These are phyloP conservation scores for Diplogelasinospora grovesii DNA, from an alignment of 495 filamentous ascomycete species.

Conservation along the genomic window DNA sequence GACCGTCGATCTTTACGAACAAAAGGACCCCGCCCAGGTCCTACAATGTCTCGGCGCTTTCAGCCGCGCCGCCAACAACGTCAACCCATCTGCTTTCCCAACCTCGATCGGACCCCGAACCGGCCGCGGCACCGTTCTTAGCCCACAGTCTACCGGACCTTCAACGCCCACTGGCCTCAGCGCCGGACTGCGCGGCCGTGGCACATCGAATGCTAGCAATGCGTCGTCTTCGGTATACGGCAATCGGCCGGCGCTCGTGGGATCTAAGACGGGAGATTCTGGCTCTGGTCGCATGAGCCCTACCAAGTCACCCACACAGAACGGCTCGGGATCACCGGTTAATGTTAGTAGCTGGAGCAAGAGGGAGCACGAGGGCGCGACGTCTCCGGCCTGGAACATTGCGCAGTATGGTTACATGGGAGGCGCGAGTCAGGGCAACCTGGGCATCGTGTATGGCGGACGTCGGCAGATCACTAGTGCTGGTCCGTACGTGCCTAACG, in stretches of 20 bases:
- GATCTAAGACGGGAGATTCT: slow-evolving; percentile 42
- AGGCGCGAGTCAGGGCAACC: slow-evolving; percentile 90
- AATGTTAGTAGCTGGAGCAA: slow-evolving; percentile 85
- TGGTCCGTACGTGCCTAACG: slow-evolving; percentile 66
- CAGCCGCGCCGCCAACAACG: slow-evolving; percentile 74
- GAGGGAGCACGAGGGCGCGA: slow-evolving; percentile 68
- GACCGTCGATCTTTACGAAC: slow-evolving; percentile 94
- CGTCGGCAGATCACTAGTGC: slow-evolving; percentile 87
- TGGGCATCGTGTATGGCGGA: slow-evolving; percentile 87
- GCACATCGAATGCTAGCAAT: slow-evolving; percentile 63
- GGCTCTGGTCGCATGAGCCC: slow-evolving; percentile 56
- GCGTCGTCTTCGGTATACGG: slow-evolving; percentile 50
- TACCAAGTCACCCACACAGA: slow-evolving; percentile 43
- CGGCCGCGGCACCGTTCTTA: slow-evolving; percentile 52
- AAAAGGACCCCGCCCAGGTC: slow-evolving; percentile 95
- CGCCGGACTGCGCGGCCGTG: slow-evolving; percentile 48
- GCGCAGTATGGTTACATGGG: slow-evolving; percentile 99
- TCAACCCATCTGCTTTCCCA: slow-evolving; percentile 67
- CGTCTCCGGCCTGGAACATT: slow-evolving; percentile 94
- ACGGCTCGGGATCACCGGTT: slow-evolving; percentile 31
- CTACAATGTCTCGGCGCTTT: slow-evolving; percentile 89
- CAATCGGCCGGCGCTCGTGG: slow-evolving; percentile 31
- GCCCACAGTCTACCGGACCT: slow-evolving; percentile 62
- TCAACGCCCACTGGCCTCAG: slow-evolving; percentile 40
- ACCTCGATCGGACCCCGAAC: slow-evolving; percentile 64